A percentile compares a stretch with the other conserved stretches of the same genome.
Conservation (phyloP, 352 stramenopile species). For the Hyaloperonospora brassicae region DNA sequence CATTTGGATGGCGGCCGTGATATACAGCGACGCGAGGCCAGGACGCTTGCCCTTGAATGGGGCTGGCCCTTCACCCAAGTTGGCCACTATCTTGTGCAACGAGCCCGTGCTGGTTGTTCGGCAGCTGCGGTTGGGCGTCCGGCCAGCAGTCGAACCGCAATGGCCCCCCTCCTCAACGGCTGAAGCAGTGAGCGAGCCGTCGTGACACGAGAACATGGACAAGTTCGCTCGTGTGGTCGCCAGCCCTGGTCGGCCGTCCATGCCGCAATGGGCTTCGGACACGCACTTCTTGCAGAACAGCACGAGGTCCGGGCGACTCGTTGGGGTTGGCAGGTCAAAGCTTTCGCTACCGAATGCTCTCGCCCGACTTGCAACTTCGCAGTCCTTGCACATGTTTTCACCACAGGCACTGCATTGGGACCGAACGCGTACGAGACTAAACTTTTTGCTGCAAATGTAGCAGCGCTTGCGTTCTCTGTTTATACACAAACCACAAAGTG, state of each 20-base stretch:
- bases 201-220: slow-evolving; percentile 30
- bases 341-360: slow-evolving; percentile 41
- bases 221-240: slow-evolving; percentile 8
- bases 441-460: slow-evolving; percentile 68
- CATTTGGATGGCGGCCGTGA: slow-evolving; percentile 28
- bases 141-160: slow-evolving; percentile 21
- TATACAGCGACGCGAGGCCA: slow-evolving; percentile 19
- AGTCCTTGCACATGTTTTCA: slow-evolving; percentile 67
- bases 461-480: slow-evolving; percentile 50
- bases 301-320: slow-evolving; percentile 30
- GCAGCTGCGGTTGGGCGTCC: slow-evolving; percentile 46
- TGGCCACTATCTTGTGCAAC: slow-evolving; percentile 17
- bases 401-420: slow-evolving; percentile 60
- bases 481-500: slow-evolving; percentile 2
- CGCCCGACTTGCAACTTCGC: slow-evolving; percentile 43
- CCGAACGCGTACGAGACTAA: slow-evolving; percentile 52
- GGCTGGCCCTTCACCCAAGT: slow-evolving; percentile 7
- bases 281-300: slow-evolving; percentile 60
- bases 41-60: slow-evolving; percentile 10
- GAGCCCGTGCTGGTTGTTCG: slow-evolving; percentile 31
- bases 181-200: slow-evolving; percentile 27
- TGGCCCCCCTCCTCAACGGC: slow-evolving; percentile 12
- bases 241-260: slow-evolving; percentile 26
- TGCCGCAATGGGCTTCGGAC: slow-evolving; percentile 32
- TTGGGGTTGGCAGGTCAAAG: slow-evolving; percentile 27